Percentiles rank a stretch among this genome's conserved stretches.
These are phyloP conservation scores for Triticum dicoccoides DNA, from an alignment of 176 grass and related monocot species.

Conservation along the genomic window DNA sequence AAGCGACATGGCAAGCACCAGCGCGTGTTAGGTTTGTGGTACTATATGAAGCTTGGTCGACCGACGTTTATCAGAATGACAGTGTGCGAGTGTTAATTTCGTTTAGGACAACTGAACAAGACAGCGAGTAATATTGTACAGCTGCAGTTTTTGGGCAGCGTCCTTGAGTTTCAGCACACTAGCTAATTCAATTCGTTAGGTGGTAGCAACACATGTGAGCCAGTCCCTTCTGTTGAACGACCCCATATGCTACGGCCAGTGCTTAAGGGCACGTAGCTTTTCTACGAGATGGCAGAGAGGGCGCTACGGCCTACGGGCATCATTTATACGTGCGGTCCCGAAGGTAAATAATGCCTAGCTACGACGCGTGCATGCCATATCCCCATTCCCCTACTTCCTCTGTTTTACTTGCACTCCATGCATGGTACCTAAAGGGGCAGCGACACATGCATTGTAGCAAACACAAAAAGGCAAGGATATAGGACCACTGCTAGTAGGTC, in stretches of 20 bases:
- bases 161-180: neutral
- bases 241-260: neutral
- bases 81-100: neutral
- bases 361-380: neutral
- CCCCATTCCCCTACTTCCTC: neutral
- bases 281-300: neutral
- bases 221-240: neutral
- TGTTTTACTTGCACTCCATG: neutral
- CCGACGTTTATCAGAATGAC: neutral
- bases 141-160: neutral
- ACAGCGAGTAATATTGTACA: too few species aligned
- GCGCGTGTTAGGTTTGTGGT: too few species aligned
- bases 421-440: neutral
- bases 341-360: neutral
- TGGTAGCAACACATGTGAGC: neutral
- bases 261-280: neutral
- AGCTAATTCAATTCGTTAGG: neutral
- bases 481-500: neutral
- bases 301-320: neutral
- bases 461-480: neutral
- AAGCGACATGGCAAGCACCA: too few species aligned
- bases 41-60: neutral
- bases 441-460: conserved; percentile 1
- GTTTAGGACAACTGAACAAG: too few species aligned
- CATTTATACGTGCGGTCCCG: conserved; percentile 36